Percentiles rank a stretch among this genome's conserved stretches.
phyloP scores from a whole-genome alignment of 2,329 filamentous ascomycete species.

The Fusarium coffeatum region DNA sequence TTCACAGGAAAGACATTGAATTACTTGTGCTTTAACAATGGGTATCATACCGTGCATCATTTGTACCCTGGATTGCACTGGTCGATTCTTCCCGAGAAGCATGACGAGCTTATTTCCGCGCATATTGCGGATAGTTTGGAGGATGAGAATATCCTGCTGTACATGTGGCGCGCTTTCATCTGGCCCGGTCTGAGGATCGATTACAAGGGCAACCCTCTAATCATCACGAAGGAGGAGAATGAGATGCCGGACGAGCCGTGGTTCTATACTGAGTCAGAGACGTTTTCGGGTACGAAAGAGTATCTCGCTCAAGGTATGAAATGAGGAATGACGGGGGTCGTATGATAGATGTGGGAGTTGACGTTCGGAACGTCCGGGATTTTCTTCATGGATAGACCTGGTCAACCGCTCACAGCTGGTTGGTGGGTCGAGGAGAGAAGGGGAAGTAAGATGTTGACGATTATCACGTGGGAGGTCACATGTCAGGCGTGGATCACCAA shows the following conservation, averaged over 20 bases:
- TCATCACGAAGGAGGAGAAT: constrained; percentile 19
- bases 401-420: background rate
- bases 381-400: background rate
- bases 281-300: constrained; percentile 12
- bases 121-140: constrained; percentile 5
- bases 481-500: background rate
- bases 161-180: constrained; percentile 21
- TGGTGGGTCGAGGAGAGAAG: background rate
- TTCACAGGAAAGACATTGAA: constrained; percentile 9
- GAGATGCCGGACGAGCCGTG: constrained; percentile 24
- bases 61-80: constrained; percentile 17
- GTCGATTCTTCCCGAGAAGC: constrained; percentile 18
- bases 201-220: constrained; percentile 1
- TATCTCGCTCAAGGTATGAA: constrained; percentile 22
- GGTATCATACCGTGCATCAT: constrained; percentile 25
- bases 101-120: constrained; percentile 9
- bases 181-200: constrained; percentile 15
- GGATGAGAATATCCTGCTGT: background rate
- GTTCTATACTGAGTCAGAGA: constrained; percentile 11
- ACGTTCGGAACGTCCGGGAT: background rate
- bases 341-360: rapidly evolving
- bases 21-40: constrained; percentile 24
- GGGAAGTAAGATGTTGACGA: too few relatives aligned
- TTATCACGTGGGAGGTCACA: constrained; percentile 9
- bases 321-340: background rate